Conservation (phyloP, 2,329 filamentous ascomycete species). For the Xylariales sp. region DNA sequence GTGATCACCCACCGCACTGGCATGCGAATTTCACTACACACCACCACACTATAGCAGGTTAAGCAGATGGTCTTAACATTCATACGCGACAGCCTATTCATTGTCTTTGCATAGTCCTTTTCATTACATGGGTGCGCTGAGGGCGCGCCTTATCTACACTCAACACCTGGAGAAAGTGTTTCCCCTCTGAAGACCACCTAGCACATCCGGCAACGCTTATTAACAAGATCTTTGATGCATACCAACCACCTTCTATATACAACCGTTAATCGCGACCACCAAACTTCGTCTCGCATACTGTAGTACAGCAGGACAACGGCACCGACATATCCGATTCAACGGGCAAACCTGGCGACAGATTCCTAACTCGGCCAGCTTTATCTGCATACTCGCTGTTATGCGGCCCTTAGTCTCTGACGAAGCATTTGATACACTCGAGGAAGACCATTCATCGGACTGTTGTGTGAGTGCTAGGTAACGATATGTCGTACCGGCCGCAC, state of each 20-base stretch:
- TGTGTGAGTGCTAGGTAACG: conserved; percentile 44
- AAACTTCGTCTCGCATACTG: background rate
- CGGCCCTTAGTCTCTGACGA: conserved; percentile 43
- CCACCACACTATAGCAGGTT: conserved; percentile 22
- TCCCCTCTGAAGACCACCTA: conserved; percentile 7
- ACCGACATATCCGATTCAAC: conserved; percentile 7
- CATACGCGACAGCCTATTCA: conserved; percentile 36
- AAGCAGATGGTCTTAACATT: conserved; percentile 33
- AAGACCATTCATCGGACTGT: conserved; percentile 37
- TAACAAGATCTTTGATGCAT: conserved; percentile 1
- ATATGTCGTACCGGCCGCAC: conserved; percentile 69
- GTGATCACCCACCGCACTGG: conserved; percentile 39
- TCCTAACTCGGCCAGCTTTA: conserved; percentile 1
- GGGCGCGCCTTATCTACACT: conserved; percentile 38
- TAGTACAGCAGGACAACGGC: conserved; percentile 6
- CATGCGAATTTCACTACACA: conserved; percentile 30
- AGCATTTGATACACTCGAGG: conserved; percentile 44
- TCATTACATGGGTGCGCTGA: conserved; percentile 46
- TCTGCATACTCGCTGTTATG: conserved; percentile 49
- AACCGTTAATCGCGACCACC: background rate
- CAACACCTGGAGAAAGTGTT: conserved; percentile 23
- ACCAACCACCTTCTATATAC: too few species aligned
- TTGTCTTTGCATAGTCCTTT: conserved; percentile 38
- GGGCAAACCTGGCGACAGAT: conserved; percentile 6
- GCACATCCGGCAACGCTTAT: conserved; percentile 11